Evolutionary conservation across 2,329 filamentous ascomycete species (phyloP).

Genomic region (Alternaria longipes): DNA sequence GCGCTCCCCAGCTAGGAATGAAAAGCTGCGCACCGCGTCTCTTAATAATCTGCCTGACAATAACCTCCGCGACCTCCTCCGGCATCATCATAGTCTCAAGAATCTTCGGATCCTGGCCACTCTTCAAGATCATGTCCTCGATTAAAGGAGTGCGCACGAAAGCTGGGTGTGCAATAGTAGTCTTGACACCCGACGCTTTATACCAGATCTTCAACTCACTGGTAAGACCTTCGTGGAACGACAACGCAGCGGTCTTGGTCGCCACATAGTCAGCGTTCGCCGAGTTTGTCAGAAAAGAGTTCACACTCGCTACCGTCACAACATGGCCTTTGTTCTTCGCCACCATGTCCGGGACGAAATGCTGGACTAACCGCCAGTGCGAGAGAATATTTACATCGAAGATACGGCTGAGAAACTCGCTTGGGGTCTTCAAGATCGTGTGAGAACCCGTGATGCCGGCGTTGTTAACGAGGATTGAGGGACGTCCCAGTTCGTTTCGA

Average conservation of each 20-base stretch:
- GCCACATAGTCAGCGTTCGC: conserved; percentile 27
- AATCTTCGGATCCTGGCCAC: conserved; percentile 34
- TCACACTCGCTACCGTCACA: conserved; percentile 28
- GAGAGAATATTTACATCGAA: conserved; percentile 32
- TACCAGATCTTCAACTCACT: conserved; percentile 47
- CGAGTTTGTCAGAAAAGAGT: conserved; percentile 23
- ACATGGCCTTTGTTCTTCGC: conserved; percentile 32
- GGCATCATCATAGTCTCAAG: conserved; percentile 41
- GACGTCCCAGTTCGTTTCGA: conserved; percentile 19
- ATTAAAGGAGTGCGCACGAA: conserved; percentile 50
- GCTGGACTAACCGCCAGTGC: conserved; percentile 25
- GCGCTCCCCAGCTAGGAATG: conserved; percentile 14
- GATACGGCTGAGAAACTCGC: conserved; percentile 12
- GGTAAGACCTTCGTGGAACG: conserved; percentile 36
- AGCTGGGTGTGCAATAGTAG: conserved; percentile 43
- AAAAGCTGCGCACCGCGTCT: conserved; percentile 48
- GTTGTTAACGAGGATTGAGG: conserved; percentile 36
- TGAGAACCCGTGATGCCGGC: conserved; percentile 26
- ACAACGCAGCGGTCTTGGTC: conserved; percentile 27
- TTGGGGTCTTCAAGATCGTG: conserved; percentile 17
- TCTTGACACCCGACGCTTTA: conserved; percentile 33
- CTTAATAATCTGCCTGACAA: conserved; percentile 51
- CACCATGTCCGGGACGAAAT: conserved; percentile 35
- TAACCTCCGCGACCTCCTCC: conserved; percentile 45
- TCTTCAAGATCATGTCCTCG: conserved; percentile 28